Conservation (phyloP, 2,329 filamentous ascomycete species). For the Rugonectria rugulosa region DNA sequence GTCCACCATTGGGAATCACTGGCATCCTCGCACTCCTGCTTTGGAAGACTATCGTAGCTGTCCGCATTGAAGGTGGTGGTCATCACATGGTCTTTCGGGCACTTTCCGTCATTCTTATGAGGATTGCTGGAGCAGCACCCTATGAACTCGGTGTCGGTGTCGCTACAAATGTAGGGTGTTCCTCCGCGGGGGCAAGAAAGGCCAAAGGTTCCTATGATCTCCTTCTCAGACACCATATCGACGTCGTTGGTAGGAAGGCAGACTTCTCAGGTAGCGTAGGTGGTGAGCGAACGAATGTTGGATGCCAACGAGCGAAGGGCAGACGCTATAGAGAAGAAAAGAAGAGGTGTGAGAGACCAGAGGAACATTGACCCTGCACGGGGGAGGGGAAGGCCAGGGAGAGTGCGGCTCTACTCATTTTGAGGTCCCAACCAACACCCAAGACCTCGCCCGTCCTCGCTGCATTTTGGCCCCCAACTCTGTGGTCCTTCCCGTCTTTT, state of each 20-base stretch:
- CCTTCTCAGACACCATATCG: constrained; percentile 11
- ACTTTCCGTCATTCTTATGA: constrained; percentile 42
- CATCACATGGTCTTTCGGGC: constrained; percentile 41
- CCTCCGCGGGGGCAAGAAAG: constrained; percentile 45
- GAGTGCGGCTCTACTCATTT: constrained; percentile 21
- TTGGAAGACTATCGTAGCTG: constrained; percentile 41
- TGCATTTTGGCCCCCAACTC: background rate
- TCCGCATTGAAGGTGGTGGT: constrained; percentile 42
- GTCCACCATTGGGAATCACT: constrained; percentile 44
- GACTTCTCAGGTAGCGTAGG: background rate
- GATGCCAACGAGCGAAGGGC: background rate
- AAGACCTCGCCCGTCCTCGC: background rate
- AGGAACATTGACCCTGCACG: constrained; percentile 3
- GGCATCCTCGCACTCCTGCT: constrained; percentile 43
- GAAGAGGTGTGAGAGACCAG: background rate
- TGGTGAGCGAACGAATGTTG: background rate
- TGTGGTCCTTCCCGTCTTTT: constrained; percentile 4
- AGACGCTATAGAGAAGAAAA: background rate
- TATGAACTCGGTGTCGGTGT: constrained; percentile 44
- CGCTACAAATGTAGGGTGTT: constrained; percentile 48
- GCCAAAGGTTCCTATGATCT: constrained; percentile 28
- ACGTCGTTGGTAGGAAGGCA: constrained; percentile 19
- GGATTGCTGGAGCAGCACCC: constrained; percentile 52
- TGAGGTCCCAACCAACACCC: background rate
- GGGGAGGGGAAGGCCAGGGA: constrained; percentile 11